Base-by-base conservation (phyloP, 352 stramenopile species). In the Pythium catenulatum region DNA sequence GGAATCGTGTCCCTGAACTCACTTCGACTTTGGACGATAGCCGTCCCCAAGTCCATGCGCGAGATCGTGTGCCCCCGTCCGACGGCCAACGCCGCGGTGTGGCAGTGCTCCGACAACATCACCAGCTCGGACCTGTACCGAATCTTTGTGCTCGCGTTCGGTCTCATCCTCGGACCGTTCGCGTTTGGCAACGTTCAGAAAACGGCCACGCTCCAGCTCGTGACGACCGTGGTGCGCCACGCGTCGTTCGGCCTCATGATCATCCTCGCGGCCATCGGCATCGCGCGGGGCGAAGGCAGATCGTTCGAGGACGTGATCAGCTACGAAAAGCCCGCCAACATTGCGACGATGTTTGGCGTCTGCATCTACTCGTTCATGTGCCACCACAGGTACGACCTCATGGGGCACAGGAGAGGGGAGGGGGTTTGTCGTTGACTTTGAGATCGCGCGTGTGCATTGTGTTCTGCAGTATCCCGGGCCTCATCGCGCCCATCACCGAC, bases 321-420 rank as follows among this genome's bases (percentile, higher is more conserved):
- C 48, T 96, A 97, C 85, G 94, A 97, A 83, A 92, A 96, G 63
- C 91, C 94, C 0, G 82, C 90, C 41, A 96, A 96, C 65, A 90
- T 98, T 70, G 88, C 94, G 46, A 97, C 93, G 17, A 97, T 98
- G 86, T 98, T 97, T 79, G 95, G 95, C 45, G 94, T 97, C 27
- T 97, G 93, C 87, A 98, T 98, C 78, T 98, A 98, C 84, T 97
- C 95, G 43, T 98, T 98, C 92, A 98, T 98, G 95, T 98, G 95
- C 83, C 95, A 98, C 79, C 95, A 98, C 91, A 98, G 94, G 94
- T 97, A 86, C 32, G n/a, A n/a, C n/a, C n/a, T n/a, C n/a, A n/a
- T n/a, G n/a, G n/a, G n/a, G n/a, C n/a, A n/a, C n/a, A n/a, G n/a
- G 11, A 8, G 7, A 32, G 30, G 9, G 34, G 19, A 37, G 23